Base-by-base conservation (phyloP, 306 rosid species). In the Vigna hirtella region DNA sequence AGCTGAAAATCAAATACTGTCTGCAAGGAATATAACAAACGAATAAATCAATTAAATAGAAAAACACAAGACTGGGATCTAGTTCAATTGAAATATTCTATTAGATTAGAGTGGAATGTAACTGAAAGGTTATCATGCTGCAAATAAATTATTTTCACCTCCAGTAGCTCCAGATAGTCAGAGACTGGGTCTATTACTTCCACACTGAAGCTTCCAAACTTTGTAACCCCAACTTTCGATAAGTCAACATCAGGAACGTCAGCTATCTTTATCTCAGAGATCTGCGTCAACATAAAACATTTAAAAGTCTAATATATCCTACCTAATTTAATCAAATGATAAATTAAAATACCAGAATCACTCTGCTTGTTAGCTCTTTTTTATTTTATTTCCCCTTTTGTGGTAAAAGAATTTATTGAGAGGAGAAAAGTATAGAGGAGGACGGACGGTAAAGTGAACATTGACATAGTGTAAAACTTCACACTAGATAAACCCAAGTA, bases 111-210 rank as follows among this genome's bases (percentile, higher is more conserved):
- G 80, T 11, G 20, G 24, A 32, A 43, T 32, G 24, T 62, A 16
- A 62, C 22, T 4, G n/a, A 62, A 62, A 30, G 6, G 18, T 58
- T 51, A 57, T 42, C 70, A 84, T 4, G 15, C 76, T 22, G 34
- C 51, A 77, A 59, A 63, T 30, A 7, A 38, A 80, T 67, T 30
- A 82, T 82, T 66, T 80, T 77, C 74, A 92, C 99, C 99, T 93
- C 94, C 86, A 96, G 48, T 63, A 93, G 85, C 85, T 93, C 99
- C 87, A 93, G 78, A 86, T 96, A 96, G 77, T 96, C 98, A 75
- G 96, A 86, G 79, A 96, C 99, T 5, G 96, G 93, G 77, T 93
- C 93, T 70, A 96, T 74, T 64, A 96, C 99, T 89, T 96, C 99
- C 73, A 93, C 98, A 58, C 76, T 84, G 86, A 91, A 96, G 82